A percentile compares a stretch with the other conserved stretches of the same genome.
Evolutionary conservation across 805 yeast genomes (phyloP).

Genomic region (Debaryomyces prosopidis): DNA sequence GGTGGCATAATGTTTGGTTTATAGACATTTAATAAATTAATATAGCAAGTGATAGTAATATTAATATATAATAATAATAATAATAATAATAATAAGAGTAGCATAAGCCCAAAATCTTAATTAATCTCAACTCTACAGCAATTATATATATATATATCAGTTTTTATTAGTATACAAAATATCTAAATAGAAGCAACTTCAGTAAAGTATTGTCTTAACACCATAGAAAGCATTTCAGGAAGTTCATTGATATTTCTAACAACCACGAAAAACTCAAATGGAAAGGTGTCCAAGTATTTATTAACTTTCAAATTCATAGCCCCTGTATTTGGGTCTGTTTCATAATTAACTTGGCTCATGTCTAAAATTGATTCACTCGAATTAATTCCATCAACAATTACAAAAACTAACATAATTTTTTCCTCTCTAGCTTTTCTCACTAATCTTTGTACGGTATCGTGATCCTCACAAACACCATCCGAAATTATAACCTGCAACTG

Average conservation of each 20-base stretch:
- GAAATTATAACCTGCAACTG: constrained; percentile 89
- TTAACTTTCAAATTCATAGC: constrained; percentile 71
- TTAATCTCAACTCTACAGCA: not conserved
- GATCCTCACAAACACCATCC: constrained; percentile 98
- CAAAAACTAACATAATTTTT: constrained; percentile 91
- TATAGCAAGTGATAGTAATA: not conserved
- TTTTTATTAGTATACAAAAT: constrained; percentile 2
- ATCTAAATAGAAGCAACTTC: constrained; percentile 43
- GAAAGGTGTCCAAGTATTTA: constrained; percentile 88
- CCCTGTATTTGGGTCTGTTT: constrained; percentile 64
- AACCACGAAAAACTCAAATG: constrained; percentile 95
- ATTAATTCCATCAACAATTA: constrained; percentile 85
- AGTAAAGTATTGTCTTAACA: constrained; percentile 88
- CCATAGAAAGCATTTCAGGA: constrained; percentile 87
- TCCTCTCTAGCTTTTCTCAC: constrained; percentile 92
- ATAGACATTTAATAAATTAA: constrained; percentile 1
- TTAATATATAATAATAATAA: constrained; percentile 1
- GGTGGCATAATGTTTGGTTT: not conserved
- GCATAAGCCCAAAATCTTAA: not conserved
- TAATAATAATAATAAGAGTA: not conserved
- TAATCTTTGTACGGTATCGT: constrained; percentile 73
- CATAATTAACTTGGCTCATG: constrained; percentile 89
- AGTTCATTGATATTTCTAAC: constrained; percentile 85
- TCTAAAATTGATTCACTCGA: constrained; percentile 86
- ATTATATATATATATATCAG: not conserved